These are phyloP conservation scores for Trichoderma afroharzianum DNA, from an alignment of 2,329 filamentous ascomycete genomes.

Conservation along the genomic window DNA sequence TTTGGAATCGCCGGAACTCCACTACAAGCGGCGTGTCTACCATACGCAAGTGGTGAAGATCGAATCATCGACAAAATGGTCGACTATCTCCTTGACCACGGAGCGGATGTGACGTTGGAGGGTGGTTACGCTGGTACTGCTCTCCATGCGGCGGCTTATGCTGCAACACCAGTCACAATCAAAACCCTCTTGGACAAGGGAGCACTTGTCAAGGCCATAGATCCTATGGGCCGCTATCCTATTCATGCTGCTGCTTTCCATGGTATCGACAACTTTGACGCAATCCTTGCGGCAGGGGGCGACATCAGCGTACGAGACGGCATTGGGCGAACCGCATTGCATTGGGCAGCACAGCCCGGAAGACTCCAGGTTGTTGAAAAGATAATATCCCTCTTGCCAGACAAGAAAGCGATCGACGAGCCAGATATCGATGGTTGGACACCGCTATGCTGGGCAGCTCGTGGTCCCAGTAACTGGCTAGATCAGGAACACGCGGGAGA, in stretches of 20 bases:
- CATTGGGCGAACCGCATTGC: conserved; percentile 8
- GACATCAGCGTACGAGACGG: conserved; percentile 9
- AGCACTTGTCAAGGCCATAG: neutral
- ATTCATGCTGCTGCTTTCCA: conserved; percentile 14
- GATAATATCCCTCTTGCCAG: conserved; percentile 1
- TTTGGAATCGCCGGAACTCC: conserved; percentile 3
- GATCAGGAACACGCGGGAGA: neutral
- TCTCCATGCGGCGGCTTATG: conserved; percentile 21
- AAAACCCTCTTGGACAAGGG: conserved; percentile 20
- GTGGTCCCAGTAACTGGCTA: neutral
- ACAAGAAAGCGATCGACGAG: conserved; percentile 10
- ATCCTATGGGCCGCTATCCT: conserved; percentile 1
- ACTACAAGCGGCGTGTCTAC: conserved; percentile 9
- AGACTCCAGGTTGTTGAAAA: conserved; percentile 11
- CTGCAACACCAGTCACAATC: conserved; percentile 14
- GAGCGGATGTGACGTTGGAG: conserved; percentile 17
- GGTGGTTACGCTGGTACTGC: conserved; percentile 22
- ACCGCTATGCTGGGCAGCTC: conserved; percentile 18
- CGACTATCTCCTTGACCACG: conserved; percentile 22
- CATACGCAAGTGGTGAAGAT: neutral
- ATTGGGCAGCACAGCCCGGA: conserved; percentile 17
- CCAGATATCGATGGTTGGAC: conserved; percentile 17
- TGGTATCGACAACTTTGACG: conserved; percentile 14
- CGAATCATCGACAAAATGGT: conserved; percentile 23
- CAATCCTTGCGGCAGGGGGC: conserved; percentile 16